phyloP scores from a whole-genome alignment of 2,329 filamentous ascomycete genomes.

The Chrysoporthe cubensis region DNA sequence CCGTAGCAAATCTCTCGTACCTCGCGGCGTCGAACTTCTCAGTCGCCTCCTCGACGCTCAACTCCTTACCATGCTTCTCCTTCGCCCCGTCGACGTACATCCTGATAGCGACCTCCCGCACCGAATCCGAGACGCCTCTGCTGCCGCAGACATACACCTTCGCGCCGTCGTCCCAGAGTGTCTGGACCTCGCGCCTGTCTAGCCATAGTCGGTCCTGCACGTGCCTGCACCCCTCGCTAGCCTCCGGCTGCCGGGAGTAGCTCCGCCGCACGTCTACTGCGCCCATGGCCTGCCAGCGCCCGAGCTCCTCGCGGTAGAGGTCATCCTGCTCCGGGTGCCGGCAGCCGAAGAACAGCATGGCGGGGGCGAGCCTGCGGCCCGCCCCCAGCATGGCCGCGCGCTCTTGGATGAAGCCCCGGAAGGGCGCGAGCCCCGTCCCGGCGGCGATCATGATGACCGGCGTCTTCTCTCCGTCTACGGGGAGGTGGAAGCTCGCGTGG shows the following conservation, averaged over 20 bases:
- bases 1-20: slow-evolving; percentile 62
- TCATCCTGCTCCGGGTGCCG: slow-evolving; percentile 58
- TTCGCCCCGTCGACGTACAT: slow-evolving; percentile 41
- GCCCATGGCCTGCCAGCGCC: slow-evolving; percentile 62
- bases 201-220: slow-evolving; percentile 57
- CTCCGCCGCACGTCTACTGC: slow-evolving; percentile 65
- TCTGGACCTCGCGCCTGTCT: slow-evolving; percentile 37
- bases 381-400: slow-evolving; percentile 54
- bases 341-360: slow-evolving; percentile 70
- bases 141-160: slow-evolving; percentile 67
- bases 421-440: slow-evolving; percentile 62
- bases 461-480: slow-evolving; percentile 47
- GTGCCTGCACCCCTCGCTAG: slow-evolving; percentile 35
- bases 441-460: slow-evolving; percentile 57
- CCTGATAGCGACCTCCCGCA: slow-evolving; percentile 41
- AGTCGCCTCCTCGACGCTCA: slow-evolving; percentile 35
- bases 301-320: slow-evolving; percentile 63
- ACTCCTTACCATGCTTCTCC: slow-evolving; percentile 35
- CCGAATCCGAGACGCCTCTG: slow-evolving; percentile 45
- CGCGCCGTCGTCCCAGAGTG: slow-evolving; percentile 44
- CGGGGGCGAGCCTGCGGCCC: slow-evolving; percentile 58
- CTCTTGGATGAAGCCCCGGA: slow-evolving; percentile 66
- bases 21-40: slow-evolving; percentile 54
- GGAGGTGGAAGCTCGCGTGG: slow-evolving; percentile 51
- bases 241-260: slow-evolving; percentile 58